Percentiles rank a stretch among this genome's conserved stretches.
These are phyloP conservation scores for Cladosporium sphaerospermum DNA, from an alignment of 2,329 filamentous ascomycete genomes.

Conservation along the genomic window DNA sequence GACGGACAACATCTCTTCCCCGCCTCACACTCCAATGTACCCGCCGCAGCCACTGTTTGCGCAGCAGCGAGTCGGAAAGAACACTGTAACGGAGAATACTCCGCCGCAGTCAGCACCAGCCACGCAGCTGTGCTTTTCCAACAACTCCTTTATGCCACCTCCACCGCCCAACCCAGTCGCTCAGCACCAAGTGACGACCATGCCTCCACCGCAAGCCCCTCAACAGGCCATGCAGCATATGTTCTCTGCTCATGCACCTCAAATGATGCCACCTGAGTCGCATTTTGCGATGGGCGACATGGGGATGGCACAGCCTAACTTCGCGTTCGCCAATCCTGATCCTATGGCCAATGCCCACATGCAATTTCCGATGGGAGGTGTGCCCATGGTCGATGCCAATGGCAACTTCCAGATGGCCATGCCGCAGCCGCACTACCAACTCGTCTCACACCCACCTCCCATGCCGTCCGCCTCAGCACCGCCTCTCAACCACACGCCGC, in stretches of 20 bases:
- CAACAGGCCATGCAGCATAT: slow-evolving; percentile 16
- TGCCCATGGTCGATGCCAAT: slow-evolving; percentile 17
- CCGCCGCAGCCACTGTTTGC: slow-evolving; percentile 17
- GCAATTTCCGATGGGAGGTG: slow-evolving; percentile 10
- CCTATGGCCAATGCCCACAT: slow-evolving; percentile 1
- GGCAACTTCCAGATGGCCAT: slow-evolving; percentile 15
- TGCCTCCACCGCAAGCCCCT: slow-evolving; percentile 15
- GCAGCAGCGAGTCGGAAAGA: slow-evolving; percentile 28
- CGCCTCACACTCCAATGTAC: slow-evolving; percentile 41
- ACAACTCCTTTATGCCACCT: slow-evolving; percentile 28
- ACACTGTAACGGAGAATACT: slow-evolving; percentile 38
- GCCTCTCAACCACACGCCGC: slow-evolving; percentile 14
- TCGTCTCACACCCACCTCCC: slow-evolving; percentile 3
- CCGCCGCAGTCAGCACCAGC: slow-evolving; percentile 47
- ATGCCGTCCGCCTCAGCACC: slow-evolving; percentile 5
- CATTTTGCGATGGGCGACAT: slow-evolving; percentile 12
- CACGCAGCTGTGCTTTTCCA: slow-evolving; percentile 41
- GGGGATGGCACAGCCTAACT: slow-evolving; percentile 6
- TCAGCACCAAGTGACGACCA: slow-evolving; percentile 14
- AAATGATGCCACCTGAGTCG: slow-evolving; percentile 15
- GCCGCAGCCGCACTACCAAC: slow-evolving; percentile 11
- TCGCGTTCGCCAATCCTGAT: slow-evolving; percentile 3
- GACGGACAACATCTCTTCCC: slow-evolving; percentile 34
- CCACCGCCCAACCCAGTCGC: slow-evolving; percentile 2
- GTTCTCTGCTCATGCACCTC: slow-evolving; percentile 5